A percentile compares a stretch with the other conserved stretches of the same genome.
Evolutionary conservation across 1,139 yeast genomes (phyloP).

Genomic region (Yamadazyma conglobata): DNA sequence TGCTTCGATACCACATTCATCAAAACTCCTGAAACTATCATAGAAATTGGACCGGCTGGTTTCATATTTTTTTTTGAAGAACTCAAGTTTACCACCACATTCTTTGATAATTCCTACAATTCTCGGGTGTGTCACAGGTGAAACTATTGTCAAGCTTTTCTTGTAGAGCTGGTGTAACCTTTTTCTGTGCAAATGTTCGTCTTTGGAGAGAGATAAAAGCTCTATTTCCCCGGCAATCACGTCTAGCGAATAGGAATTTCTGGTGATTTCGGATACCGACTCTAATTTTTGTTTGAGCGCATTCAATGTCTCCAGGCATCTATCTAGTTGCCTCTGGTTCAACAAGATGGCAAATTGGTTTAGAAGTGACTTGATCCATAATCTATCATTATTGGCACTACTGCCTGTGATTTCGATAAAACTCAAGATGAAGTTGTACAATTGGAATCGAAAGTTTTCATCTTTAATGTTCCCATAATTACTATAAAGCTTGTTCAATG

Average conservation of each 20-base stretch:
- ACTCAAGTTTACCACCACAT: conserved; percentile 69
- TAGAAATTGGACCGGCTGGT: conserved; percentile 64
- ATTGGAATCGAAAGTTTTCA: conserved; percentile 21
- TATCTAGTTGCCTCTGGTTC: conserved; percentile 31
- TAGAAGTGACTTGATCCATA: conserved; percentile 55
- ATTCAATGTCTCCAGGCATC: conserved; percentile 39
- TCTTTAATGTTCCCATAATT: conserved; percentile 37
- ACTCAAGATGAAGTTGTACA: conserved; percentile 29
- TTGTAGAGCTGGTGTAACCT: conserved; percentile 47
- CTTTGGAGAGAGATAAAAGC: conserved; percentile 31
- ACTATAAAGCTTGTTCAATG: conserved; percentile 53
- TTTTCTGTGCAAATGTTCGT: conserved; percentile 24
- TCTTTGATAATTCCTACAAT: conserved; percentile 70
- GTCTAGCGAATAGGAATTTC: conserved; percentile 52
- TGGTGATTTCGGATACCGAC: conserved; percentile 39
- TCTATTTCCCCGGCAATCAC: conserved; percentile 65
- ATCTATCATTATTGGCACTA: conserved; percentile 41
- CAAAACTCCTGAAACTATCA: conserved; percentile 72
- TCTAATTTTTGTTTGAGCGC: conserved; percentile 39
- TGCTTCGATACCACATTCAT: conserved; percentile 68
- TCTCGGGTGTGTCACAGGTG: conserved; percentile 74
- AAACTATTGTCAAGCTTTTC: conserved; percentile 44
- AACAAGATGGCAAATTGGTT: conserved; percentile 48
- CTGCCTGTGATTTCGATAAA: conserved; percentile 16
- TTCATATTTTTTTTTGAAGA: conserved; percentile 58